phyloP scores from a whole-genome alignment of 2,329 filamentous ascomycete species.

The Colletotrichum musicola region DNA sequence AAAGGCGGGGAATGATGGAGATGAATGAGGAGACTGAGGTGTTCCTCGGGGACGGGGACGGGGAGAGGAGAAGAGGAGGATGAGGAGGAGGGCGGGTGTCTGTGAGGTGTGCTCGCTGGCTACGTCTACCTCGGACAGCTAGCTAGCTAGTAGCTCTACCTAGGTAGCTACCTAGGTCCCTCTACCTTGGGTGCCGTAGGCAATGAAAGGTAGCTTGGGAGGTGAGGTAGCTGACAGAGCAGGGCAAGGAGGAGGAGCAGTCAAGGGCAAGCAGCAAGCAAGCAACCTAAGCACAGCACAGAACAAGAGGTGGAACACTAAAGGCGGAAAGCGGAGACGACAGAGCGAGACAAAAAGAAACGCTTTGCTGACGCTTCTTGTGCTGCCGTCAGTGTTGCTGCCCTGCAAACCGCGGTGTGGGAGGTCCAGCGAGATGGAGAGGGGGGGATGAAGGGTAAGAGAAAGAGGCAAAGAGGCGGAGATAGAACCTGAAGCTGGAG shows the following conservation, averaged over 20 bases:
- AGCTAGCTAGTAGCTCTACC: too few relatives aligned
- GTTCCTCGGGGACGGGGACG: too few relatives aligned
- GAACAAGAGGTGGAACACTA: conserved; percentile 15
- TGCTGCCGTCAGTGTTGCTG: background rate
- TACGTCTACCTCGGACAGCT: background rate
- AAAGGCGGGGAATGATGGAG: conserved; percentile 42
- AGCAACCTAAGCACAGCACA: conserved; percentile 2
- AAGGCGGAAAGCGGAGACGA: conserved; percentile 6
- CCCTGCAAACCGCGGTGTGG: conserved; percentile 11
- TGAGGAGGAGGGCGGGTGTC: conserved; percentile 25
- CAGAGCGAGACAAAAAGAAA: conserved; percentile 31
- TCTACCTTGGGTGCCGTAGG: too few relatives aligned
- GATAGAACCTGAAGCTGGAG: background rate
- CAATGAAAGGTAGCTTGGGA: too few relatives aligned
- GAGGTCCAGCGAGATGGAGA: background rate
- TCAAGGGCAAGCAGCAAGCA: too few relatives aligned
- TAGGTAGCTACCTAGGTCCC: too few relatives aligned
- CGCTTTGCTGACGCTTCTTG: conserved; percentile 7
- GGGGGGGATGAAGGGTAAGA: background rate
- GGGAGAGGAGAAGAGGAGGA: conserved; percentile 37
- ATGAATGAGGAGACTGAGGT: conserved; percentile 37
- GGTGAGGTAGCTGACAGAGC: background rate
- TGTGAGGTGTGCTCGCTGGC: background rate
- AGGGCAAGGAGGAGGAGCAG: conserved; percentile 4
- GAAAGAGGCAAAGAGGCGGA: background rate